A percentile compares a stretch with the other conserved stretches of the same genome.
Evolutionary conservation across 2,329 filamentous ascomycete species (phyloP).

Genomic region (Cyanodermella asteris): DNA sequence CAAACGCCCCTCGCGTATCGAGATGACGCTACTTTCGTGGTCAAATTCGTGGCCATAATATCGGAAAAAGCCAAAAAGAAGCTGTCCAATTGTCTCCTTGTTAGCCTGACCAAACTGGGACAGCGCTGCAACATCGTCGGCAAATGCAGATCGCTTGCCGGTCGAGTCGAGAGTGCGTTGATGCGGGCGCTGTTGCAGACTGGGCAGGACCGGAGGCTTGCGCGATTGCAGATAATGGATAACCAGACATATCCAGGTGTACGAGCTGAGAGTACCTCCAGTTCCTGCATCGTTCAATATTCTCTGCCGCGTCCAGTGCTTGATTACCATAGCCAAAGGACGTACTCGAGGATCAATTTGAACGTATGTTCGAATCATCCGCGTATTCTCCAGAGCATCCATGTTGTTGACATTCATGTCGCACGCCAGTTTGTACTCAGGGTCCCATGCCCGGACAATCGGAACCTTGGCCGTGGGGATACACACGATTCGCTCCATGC

Average conservation of each 20-base stretch:
- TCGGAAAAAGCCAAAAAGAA: slow-evolving; percentile 91
- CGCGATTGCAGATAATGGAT: slow-evolving; percentile 87
- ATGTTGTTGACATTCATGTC: slow-evolving; percentile 99
- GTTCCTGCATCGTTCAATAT: slow-evolving; percentile 94
- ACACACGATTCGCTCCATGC: slow-evolving; percentile 92
- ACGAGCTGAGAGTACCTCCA: slow-evolving; percentile 86
- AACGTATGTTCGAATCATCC: slow-evolving; percentile 95
- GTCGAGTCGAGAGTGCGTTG: slow-evolving; percentile 38
- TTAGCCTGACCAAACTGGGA: slow-evolving; percentile 57
- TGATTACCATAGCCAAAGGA: slow-evolving; percentile 86
- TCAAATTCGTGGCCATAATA: slow-evolving; percentile 88
- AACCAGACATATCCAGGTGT: slow-evolving; percentile 98
- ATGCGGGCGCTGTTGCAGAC: slow-evolving; percentile 53
- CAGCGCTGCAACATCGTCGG: slow-evolving; percentile 61
- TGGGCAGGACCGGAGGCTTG: slow-evolving; percentile 62
- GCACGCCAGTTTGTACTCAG: slow-evolving; percentile 67
- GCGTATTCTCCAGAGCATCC: slow-evolving; percentile 79
- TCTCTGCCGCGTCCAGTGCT: slow-evolving; percentile 85
- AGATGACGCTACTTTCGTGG: slow-evolving; percentile 65
- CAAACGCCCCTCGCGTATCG: slow-evolving; percentile 59
- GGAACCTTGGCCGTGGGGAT: slow-evolving; percentile 89
- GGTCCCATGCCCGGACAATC: slow-evolving; percentile 98
- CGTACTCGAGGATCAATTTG: slow-evolving; percentile 78
- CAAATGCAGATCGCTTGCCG: slow-evolving; percentile 54
- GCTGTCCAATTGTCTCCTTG: slow-evolving; percentile 56